These are phyloP conservation scores for Lasiosphaeriaceae sp. DNA, from an alignment of 495 filamentous ascomycete species.

Conservation along the genomic window DNA sequence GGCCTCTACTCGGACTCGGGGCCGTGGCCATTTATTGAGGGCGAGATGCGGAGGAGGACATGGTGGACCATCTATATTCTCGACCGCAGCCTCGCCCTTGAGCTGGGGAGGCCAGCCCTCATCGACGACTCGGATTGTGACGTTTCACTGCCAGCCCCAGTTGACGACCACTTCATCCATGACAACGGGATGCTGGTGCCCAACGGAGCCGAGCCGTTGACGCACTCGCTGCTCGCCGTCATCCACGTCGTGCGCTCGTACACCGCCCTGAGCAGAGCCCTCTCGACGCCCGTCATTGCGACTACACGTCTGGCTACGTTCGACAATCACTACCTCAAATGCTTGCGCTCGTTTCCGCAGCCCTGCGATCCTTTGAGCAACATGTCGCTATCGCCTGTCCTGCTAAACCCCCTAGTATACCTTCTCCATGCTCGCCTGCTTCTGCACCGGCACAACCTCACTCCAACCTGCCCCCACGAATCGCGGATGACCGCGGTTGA, in stretches of 20 bases:
- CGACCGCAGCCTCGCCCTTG: conserved; percentile 78
- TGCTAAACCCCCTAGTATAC: conserved; percentile 67
- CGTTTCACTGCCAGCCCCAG: conserved; percentile 68
- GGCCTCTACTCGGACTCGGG: conserved; percentile 77
- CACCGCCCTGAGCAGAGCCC: conserved; percentile 66
- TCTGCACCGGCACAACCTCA: conserved; percentile 89
- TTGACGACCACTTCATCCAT: conserved; percentile 78
- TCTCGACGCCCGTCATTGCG: conserved; percentile 65
- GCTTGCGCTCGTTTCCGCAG: conserved; percentile 69
- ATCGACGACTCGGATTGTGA: conserved; percentile 93
- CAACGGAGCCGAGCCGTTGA: conserved; percentile 46
- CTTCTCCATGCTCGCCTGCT: conserved; percentile 80
- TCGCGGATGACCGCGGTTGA: conserved; percentile 68
- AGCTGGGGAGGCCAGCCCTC: conserved; percentile 74
- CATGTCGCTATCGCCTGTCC: conserved; percentile 66
- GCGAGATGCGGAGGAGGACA: conserved; percentile 81
- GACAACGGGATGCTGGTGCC: conserved; percentile 54
- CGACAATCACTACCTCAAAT: conserved; percentile 74
- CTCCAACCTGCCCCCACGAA: conserved; percentile 61
- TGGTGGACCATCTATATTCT: conserved; percentile 96
- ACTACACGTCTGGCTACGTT: conserved; percentile 69
- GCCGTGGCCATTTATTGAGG: conserved; percentile 70
- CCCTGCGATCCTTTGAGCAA: conserved; percentile 62
- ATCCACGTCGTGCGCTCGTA: conserved; percentile 85
- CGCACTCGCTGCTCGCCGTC: conserved; percentile 66